phyloP scores from a whole-genome alignment of 2,329 filamentous ascomycete genomes.

The Ambrosiella cleistominuta region DNA sequence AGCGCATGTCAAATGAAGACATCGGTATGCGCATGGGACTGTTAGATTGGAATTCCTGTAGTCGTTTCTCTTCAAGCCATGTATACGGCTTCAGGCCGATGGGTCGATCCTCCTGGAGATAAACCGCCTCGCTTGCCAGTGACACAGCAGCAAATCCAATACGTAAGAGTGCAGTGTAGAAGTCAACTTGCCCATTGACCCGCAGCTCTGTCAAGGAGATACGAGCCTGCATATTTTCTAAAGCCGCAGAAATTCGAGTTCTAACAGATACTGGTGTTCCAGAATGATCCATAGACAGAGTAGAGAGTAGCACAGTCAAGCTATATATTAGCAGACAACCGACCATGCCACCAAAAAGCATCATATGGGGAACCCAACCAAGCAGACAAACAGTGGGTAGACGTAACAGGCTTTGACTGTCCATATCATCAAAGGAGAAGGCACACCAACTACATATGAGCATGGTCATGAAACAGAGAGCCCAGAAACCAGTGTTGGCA shows the following conservation, averaged over 20 bases:
- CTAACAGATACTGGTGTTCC: background rate
- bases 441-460: conserved; percentile 59
- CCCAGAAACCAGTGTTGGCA: conserved; percentile 77
- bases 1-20: conserved; percentile 29
- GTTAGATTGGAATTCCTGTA: conserved; percentile 54
- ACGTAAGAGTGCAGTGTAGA: conserved; percentile 77
- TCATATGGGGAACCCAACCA: conserved; percentile 83
- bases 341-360: conserved; percentile 63
- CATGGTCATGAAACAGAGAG: conserved; percentile 70
- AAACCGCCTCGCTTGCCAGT: conserved; percentile 88
- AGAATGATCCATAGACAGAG: conserved; percentile 19
- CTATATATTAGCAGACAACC: conserved; percentile 62
- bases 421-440: conserved; percentile 42
- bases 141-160: conserved; percentile 78
- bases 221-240: conserved; percentile 83
- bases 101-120: conserved; percentile 71
- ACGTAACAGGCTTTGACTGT: conserved; percentile 50
- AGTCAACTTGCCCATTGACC: conserved; percentile 78
- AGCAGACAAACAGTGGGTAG: conserved; percentile 93
- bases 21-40: conserved; percentile 33
- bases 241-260: conserved; percentile 33
- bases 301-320: conserved; percentile 59
- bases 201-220: conserved; percentile 66
- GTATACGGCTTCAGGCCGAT: conserved; percentile 61
- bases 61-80: conserved; percentile 79